Evolutionary conservation across 2,329 filamentous ascomycete genomes (phyloP).

Genomic region (Neurospora sp.): DNA sequence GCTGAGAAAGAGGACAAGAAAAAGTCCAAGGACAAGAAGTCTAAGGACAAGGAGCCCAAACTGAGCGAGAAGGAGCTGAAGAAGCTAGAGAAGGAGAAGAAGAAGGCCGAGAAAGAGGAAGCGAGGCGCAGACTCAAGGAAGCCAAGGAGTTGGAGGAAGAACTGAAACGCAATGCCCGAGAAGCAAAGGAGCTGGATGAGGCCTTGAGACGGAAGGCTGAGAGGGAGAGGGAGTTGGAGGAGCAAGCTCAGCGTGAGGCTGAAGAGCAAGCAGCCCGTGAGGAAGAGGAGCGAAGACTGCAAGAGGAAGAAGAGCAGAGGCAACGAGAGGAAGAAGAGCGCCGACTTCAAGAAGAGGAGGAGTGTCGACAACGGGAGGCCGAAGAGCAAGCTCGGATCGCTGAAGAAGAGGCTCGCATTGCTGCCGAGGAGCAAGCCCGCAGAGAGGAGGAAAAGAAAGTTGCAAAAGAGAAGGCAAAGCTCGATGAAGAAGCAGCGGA

Average conservation of each 20-base stretch:
- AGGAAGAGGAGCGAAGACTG: slow-evolving; percentile 21
- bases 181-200: slow-evolving; percentile 27
- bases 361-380: slow-evolving; percentile 10
- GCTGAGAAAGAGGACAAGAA: slow-evolving; percentile 27
- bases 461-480: slow-evolving; percentile 2
- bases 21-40: slow-evolving; percentile 22
- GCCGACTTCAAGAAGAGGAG: slow-evolving; percentile 16
- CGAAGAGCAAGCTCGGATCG: slow-evolving; percentile 14
- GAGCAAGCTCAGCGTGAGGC: slow-evolving; percentile 29
- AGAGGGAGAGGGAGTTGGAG: slow-evolving; percentile 25
- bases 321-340: slow-evolving; percentile 21
- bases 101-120: slow-evolving; percentile 31
- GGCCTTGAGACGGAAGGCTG: slow-evolving; percentile 31
- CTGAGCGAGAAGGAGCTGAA: slow-evolving; percentile 40
- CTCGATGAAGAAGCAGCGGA: slow-evolving; percentile 9
- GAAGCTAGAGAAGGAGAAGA: slow-evolving; percentile 35
- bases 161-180: slow-evolving; percentile 27
- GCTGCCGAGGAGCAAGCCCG: slow-evolving; percentile 26
- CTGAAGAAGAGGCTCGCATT: slow-evolving; percentile 22
- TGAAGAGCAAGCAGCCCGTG: slow-evolving; percentile 21
- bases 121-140: slow-evolving; percentile 29
- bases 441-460: slow-evolving; percentile 12
- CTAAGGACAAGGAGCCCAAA: slow-evolving; percentile 34
- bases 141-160: slow-evolving; percentile 26
- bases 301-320: slow-evolving; percentile 21